phyloP scores from a whole-genome alignment of 2,329 filamentous ascomycete species.

The Fusarium tjaetaba region DNA sequence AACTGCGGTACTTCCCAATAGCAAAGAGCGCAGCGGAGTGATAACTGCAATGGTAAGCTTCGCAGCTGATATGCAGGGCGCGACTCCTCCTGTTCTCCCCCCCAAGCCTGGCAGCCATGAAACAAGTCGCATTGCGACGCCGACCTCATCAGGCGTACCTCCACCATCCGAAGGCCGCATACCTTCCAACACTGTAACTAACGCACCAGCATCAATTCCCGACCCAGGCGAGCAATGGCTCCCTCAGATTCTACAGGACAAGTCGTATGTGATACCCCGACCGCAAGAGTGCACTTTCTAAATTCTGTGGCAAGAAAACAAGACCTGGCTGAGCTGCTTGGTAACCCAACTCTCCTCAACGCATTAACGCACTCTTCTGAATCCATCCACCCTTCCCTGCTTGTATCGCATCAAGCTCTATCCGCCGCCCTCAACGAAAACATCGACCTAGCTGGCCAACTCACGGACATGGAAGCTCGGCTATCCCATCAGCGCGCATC shows the following conservation, averaged over 20 bases:
- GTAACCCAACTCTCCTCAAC: constrained; percentile 72
- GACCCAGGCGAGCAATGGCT: constrained; percentile 81
- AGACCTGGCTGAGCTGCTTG: constrained; percentile 77
- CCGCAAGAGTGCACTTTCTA: constrained; percentile 19
- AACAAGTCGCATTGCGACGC: constrained; percentile 72
- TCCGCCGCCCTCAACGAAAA: constrained; percentile 75
- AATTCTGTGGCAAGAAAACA: constrained; percentile 67
- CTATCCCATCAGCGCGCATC: constrained; percentile 70
- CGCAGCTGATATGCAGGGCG: constrained; percentile 42
- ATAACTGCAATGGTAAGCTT: constrained; percentile 43
- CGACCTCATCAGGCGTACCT: constrained; percentile 59
- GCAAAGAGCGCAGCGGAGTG: background rate
- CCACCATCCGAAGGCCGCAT: constrained; percentile 51
- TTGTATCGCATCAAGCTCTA: constrained; percentile 71
- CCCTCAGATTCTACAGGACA: constrained; percentile 79
- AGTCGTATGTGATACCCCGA: constrained; percentile 69
- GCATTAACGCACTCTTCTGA: constrained; percentile 75
- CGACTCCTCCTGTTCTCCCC: constrained; percentile 71
- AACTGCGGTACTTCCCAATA: background rate
- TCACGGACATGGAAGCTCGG: constrained; percentile 68
- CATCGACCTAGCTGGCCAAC: constrained; percentile 71
- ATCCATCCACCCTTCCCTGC: constrained; percentile 77
- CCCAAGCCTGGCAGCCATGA: constrained; percentile 78
- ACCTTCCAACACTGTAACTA: constrained; percentile 27
- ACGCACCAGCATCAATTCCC: constrained; percentile 52